A percentile compares a stretch with the other conserved stretches of the same genome.
These are phyloP conservation scores for Rhizophagus sp. DNA, from an alignment of 192 early-diverging fungal species.

Conservation along the genomic window DNA sequence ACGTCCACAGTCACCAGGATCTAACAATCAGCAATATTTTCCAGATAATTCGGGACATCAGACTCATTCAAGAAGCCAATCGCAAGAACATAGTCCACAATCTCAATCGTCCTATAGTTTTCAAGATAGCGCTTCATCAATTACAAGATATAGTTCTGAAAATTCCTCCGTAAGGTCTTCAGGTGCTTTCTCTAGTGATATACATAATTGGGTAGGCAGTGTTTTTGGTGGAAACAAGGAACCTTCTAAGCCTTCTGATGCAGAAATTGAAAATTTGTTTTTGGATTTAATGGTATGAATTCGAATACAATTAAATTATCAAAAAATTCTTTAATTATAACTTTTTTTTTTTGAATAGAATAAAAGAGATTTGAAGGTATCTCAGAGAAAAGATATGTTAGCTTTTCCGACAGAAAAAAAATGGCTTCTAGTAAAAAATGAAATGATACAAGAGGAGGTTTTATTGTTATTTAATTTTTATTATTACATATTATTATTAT, in stretches of 20 bases:
- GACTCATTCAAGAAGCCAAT: background rate
- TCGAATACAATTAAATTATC: background rate
- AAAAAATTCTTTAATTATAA: background rate
- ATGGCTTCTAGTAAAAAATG: conserved; percentile 59
- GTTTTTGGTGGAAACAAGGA: background rate
- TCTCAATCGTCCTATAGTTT: conserved; percentile 19
- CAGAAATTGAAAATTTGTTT: conserved; percentile 56
- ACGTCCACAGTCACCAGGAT: conserved; percentile 2
- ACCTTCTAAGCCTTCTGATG: conserved; percentile 36
- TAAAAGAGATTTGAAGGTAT: conserved; percentile 52
- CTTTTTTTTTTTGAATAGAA: conserved; percentile 38
- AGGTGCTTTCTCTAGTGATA: conserved; percentile 10
- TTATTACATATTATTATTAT: too few relatives aligned
- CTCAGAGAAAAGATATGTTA: conserved; percentile 48
- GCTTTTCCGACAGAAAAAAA: conserved; percentile 54
- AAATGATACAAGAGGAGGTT: conserved; percentile 44
- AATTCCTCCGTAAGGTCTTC: background rate
- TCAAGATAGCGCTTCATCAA: background rate
- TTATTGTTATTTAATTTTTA: too few relatives aligned
- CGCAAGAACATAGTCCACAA: background rate
- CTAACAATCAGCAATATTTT: background rate
- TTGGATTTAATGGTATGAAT: conserved; percentile 55
- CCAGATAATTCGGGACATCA: background rate
- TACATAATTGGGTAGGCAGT: conserved; percentile 3
- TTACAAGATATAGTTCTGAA: conserved; percentile 6